These are phyloP conservation scores for Fusarium algeriense DNA, from an alignment of 2,329 filamentous ascomycete genomes.

Conservation along the genomic window DNA sequence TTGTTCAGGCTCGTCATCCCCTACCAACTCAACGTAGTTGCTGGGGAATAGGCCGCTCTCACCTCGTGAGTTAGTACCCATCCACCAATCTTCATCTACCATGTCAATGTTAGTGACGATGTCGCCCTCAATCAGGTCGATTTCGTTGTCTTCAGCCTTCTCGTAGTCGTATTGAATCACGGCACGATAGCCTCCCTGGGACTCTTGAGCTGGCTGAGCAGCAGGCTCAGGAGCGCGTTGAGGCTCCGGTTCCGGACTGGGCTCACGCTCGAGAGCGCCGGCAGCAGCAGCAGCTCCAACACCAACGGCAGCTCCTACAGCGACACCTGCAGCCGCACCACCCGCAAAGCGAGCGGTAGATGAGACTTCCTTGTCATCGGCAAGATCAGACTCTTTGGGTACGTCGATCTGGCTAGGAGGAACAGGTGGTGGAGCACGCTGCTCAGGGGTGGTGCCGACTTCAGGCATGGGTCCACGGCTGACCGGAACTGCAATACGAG, in stretches of 20 bases:
- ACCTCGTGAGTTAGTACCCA: conserved; percentile 87
- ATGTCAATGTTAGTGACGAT: conserved; percentile 92
- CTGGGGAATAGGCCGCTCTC: conserved; percentile 94
- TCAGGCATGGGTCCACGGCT: conserved; percentile 70
- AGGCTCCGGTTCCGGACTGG: conserved; percentile 30
- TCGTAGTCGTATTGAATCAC: conserved; percentile 95
- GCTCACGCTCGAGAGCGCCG: conserved; percentile 44
- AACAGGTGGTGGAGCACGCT: conserved; percentile 68
- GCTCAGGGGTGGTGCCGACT: conserved; percentile 62
- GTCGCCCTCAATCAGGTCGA: conserved; percentile 90
- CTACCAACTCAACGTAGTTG: conserved; percentile 93
- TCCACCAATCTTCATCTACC: conserved; percentile 99
- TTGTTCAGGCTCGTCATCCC: conserved; percentile 68
- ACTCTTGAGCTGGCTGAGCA: conserved; percentile 37
- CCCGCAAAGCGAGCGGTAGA: conserved; percentile 71
- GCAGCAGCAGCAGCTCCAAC: conserved; percentile 39
- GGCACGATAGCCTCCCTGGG: conserved; percentile 75
- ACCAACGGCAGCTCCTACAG: conserved; percentile 37
- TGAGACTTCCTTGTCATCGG: conserved; percentile 72
- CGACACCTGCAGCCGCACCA: conserved; percentile 61
- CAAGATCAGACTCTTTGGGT: conserved; percentile 73
- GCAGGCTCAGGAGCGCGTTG: conserved; percentile 18
- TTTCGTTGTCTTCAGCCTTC: conserved; percentile 96
- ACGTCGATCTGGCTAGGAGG: conserved; percentile 74
- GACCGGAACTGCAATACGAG: conserved; percentile 88